Evolutionary conservation across 371 early-diverging fungal species (phyloP), one percentile per base, ranked within the genome.

Genomic region (Mortierella sp.): DNA sequence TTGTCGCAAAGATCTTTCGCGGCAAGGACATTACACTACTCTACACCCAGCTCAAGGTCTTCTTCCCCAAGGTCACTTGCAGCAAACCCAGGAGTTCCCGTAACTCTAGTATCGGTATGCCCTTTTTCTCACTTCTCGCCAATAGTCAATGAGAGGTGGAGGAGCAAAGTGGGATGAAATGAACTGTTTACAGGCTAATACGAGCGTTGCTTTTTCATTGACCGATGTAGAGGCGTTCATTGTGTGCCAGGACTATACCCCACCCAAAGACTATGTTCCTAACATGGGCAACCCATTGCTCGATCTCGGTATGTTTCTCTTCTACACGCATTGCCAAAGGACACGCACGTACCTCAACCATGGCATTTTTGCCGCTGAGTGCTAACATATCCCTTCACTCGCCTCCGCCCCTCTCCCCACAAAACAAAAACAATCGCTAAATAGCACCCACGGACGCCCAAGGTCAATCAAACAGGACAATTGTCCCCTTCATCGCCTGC

Each of bases 1-100:
- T 99, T 93, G 96, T 98, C 31, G 98, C 98, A 53, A 99, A 99
- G 88, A 99, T 98, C 73, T 99, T 98, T 86, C 93, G 98, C 75
- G 98, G 98, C 55, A 94, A 95, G 81, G 98, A 98, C 81, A 95
- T 97, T 37, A 94, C 96, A 10, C 88, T 98, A 73, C 89, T 99
- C 26, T 95, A 96, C 80, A 92, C 95, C 28, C 99, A 99, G 80
- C 94, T 99, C 82, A 94, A 95, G 83, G 89, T 96, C 28, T 98
- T 98, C 83, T 99, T 99, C 90, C 90, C 93, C 24, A 88, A 88
- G 0, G 99, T 99, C 9, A 93, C 93, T 26, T 95, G 97, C 86
- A 92, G 95, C 79, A 99, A 99, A 86, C 99, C 99, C 19, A 91
- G 97, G 83, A 96, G 97, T 83, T 98, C 98, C 37, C 94, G 99